A percentile compares a stretch with the other conserved stretches of the same genome.
phyloP scores from a whole-genome alignment of 2,329 filamentous ascomycete genomes.

The Diaporthe capsici region DNA sequence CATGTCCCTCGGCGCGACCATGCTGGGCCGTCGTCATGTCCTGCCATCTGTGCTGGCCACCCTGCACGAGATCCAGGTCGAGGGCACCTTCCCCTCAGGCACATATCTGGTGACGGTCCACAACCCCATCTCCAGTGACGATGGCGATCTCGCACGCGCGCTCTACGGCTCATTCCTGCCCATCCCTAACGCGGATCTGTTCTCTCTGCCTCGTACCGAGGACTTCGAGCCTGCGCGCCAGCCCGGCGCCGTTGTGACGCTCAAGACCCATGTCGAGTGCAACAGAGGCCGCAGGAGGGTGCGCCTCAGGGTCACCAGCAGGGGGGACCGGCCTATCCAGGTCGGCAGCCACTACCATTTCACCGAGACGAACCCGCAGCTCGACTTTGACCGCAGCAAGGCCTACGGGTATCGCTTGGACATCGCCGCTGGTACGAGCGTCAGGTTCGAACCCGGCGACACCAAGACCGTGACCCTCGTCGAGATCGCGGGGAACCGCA shows the following conservation, averaged over 20 bases:
- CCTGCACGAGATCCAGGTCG: slow-evolving; percentile 88
- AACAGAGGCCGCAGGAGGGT: slow-evolving; percentile 83
- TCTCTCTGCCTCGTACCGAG: slow-evolving; percentile 74
- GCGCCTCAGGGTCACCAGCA: slow-evolving; percentile 83
- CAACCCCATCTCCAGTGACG: slow-evolving; percentile 86
- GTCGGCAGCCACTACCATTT: slow-evolving; percentile 97
- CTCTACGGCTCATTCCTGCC: slow-evolving; percentile 94
- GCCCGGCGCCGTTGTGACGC: slow-evolving; percentile 84
- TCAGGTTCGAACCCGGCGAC: slow-evolving; percentile 95
- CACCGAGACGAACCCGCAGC: slow-evolving; percentile 90
- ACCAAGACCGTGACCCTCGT: slow-evolving; percentile 91
- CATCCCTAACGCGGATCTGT: slow-evolving; percentile 75
- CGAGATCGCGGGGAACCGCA: slow-evolving; percentile 84
- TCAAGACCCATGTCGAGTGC: slow-evolving; percentile 76
- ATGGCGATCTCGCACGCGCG: slow-evolving; percentile 88
- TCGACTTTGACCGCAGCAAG: slow-evolving; percentile 87
- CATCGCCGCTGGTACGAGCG: slow-evolving; percentile 90
- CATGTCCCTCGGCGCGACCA: slow-evolving; percentile 90
- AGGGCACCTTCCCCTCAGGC: slow-evolving; percentile 91
- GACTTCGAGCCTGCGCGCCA: slow-evolving; percentile 77
- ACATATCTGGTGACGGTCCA: slow-evolving; percentile 97
- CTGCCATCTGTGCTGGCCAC: slow-evolving; percentile 84
- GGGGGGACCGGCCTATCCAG: slow-evolving; percentile 91
- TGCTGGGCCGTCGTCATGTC: slow-evolving; percentile 95
- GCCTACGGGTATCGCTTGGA: slow-evolving; percentile 91